Evolutionary conservation across 257 asterid genomes (phyloP).

Genomic region (Solanum peruvianum): DNA sequence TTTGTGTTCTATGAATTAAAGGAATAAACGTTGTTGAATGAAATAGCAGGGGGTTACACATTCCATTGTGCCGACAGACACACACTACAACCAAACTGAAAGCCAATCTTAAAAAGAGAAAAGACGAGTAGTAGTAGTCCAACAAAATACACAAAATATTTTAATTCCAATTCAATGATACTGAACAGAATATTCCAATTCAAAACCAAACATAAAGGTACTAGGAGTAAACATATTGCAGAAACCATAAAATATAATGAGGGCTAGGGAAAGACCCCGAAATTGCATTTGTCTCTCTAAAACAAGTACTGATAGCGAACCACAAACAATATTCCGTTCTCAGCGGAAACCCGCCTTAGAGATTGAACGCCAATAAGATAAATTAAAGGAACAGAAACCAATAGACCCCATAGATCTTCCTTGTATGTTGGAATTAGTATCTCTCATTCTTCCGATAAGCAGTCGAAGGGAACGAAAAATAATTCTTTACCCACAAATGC

Average conservation of each 20-base stretch:
- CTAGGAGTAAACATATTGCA: background rate
- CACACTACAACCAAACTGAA: background rate
- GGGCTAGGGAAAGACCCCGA: no score
- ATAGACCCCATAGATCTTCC: background rate
- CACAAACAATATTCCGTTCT: no score
- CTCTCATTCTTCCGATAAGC: background rate
- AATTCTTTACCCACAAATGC: background rate
- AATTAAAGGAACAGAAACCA: background rate
- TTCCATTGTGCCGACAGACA: no score
- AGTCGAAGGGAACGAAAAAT: background rate
- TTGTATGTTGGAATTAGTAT: background rate
- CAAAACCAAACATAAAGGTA: background rate
- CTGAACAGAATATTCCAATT: background rate
- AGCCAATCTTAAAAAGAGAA: background rate
- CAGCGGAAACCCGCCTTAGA: no score
- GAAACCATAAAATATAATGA: no score
- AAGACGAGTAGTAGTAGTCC: background rate
- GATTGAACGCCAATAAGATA: no score
- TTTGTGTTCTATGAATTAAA: no score
- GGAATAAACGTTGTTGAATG: no score
- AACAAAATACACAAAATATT: no score
- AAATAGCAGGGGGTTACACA: no score
- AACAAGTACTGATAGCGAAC: no score
- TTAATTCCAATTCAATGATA: background rate
- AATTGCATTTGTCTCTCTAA: no score